Conservation (phyloP, 768 basidiomycete genomes). For the Boletus rubescentipes region DNA sequence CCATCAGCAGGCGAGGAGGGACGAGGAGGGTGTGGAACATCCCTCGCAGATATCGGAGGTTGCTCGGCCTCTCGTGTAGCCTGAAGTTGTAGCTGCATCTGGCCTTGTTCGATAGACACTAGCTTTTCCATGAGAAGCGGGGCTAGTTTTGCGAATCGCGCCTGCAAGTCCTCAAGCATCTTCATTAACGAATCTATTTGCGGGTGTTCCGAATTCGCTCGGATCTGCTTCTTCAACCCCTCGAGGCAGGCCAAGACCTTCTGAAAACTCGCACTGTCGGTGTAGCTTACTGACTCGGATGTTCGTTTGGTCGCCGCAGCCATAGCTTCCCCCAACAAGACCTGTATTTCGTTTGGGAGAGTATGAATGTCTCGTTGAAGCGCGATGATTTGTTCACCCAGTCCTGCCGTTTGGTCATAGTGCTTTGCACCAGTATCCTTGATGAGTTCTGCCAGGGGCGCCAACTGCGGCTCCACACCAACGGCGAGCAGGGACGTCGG, state of each 20-base stretch:
- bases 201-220: constrained; percentile 4
- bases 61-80: constrained; percentile 8
- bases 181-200: constrained; percentile 26
- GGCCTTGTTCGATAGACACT: constrained; percentile 29
- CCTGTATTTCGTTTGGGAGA: constrained; percentile 28
- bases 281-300: background rate
- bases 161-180: constrained; percentile 41
- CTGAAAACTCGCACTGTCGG: constrained; percentile 1
- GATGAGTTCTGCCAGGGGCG: constrained; percentile 33
- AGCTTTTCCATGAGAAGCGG: constrained; percentile 37
- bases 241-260: constrained; percentile 16
- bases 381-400: constrained; percentile 35
- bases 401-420: constrained; percentile 35
- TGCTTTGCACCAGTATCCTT: constrained; percentile 36
- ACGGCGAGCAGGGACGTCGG: constrained; percentile 8
- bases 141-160: constrained; percentile 39
- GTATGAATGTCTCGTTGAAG: constrained; percentile 31
- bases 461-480: constrained; percentile 20
- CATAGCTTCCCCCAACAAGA: constrained; percentile 11
- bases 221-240: constrained; percentile 17
- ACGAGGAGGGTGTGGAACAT: constrained; percentile 10
- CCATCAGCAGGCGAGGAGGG: background rate
- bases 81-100: constrained; percentile 18
- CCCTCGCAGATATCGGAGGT: background rate
- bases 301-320: constrained; percentile 1